Base-by-base conservation (phyloP, 1,284 basidiomycete species). In the Cutaneotrichosporon mucoides region DNA sequence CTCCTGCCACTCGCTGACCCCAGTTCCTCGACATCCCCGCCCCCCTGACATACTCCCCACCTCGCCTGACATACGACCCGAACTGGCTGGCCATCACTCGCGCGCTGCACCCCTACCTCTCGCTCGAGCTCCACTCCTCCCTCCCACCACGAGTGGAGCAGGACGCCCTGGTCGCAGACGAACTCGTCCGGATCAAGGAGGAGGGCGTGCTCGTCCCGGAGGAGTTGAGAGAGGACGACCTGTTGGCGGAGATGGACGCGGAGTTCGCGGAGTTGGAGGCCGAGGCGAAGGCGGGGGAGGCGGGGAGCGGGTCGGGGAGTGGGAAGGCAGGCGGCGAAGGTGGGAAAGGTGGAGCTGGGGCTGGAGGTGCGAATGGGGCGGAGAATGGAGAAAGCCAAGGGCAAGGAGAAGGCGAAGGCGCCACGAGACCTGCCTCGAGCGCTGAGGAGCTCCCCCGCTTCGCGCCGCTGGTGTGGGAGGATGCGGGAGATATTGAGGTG, bases 51-150 rank as follows among this genome's bases (percentile, higher is more conserved):
- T 2, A 33, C 42, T 65, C 43, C 44, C 57, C 36, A 58, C 59
- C 49, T 67, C 64, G 50, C 81, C 83, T 88, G 36, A 80, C 82
- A 1, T 97, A 85, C 76, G 91, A 96, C 72, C 87, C 87, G 3
- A 84, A 92, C 75, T 99, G 95, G 96, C 85, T 99, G 24, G 93
- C 93, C 0, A 92, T 98, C 72, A 87, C 86, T 0, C 87, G 89
- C 5, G 92, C 90, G 0, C 87, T 94, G 66, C 86, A 95, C 66
- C 85, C 86, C 0, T 88, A 84, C 78, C 83, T 98, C 62, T 86
- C 88, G 1, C 71, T 79, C 2, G 79, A 80, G 0, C 72, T 75
- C 5, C 80, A 76, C 5, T 24, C 36, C n/a, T 11, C 76, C 7
- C 84, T 86, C 56, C 73, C 79, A 0, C 87, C 91, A 60, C 88